These are phyloP conservation scores for Xerocomus amazonicus DNA, from an alignment of 1,284 basidiomycete species.

Conservation along the genomic window DNA sequence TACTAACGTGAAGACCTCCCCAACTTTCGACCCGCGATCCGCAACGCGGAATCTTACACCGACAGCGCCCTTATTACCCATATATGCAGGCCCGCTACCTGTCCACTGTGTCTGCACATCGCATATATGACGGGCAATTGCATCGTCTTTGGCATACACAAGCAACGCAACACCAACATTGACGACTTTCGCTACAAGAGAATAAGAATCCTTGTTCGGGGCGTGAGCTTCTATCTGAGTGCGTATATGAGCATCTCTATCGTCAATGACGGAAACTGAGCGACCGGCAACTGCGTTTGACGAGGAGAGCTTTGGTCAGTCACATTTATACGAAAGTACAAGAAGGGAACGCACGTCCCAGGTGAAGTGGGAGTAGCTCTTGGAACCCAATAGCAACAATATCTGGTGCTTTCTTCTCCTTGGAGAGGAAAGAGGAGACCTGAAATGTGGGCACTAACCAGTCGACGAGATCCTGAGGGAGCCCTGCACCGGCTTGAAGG, in stretches of 20 bases:
- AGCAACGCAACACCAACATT: constrained; percentile 79
- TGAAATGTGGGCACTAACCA: constrained; percentile 78
- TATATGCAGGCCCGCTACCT: constrained; percentile 68
- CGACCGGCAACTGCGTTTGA: constrained; percentile 54
- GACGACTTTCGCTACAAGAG: constrained; percentile 68
- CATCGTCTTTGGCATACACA: constrained; percentile 75
- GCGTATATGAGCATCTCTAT: constrained; percentile 60
- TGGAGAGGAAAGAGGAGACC: constrained; percentile 67
- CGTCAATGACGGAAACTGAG: constrained; percentile 58
- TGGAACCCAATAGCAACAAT: constrained; percentile 89
- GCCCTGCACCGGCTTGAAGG: constrained; percentile 63
- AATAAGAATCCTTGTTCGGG: constrained; percentile 65
- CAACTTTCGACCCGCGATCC: constrained; percentile 49
- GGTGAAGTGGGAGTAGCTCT: constrained; percentile 80
- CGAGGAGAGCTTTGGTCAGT: constrained; percentile 7
- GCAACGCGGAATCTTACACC: constrained; percentile 80
- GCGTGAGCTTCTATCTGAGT: constrained; percentile 67
- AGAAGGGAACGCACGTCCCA: constrained; percentile 56
- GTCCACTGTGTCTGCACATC: constrained; percentile 77
- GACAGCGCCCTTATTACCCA: constrained; percentile 97
- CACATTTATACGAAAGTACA: constrained; percentile 1
- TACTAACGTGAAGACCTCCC: constrained; percentile 81
- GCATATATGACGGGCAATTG: constrained; percentile 54
- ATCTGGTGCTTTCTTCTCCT: constrained; percentile 62
- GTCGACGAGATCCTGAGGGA: constrained; percentile 80